Percentiles rank a stretch among this genome's conserved stretches.
These are phyloP conservation scores for Eragrostis nindensis DNA, from an alignment of 176 grass and related monocot genomes.

Conservation along the genomic window DNA sequence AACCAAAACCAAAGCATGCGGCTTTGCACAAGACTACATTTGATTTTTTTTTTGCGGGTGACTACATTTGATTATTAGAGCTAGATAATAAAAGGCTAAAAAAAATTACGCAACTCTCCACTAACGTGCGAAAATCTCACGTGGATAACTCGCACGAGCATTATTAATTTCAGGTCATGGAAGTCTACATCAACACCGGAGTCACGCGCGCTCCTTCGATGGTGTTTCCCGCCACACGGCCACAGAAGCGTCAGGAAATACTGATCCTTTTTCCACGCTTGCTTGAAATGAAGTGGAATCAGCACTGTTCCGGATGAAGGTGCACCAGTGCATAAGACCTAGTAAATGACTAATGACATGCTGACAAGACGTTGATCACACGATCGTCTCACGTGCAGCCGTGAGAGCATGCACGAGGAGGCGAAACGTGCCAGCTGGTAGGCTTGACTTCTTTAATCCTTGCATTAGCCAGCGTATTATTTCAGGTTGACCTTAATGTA, in stretches of 20 bases:
- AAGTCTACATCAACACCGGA: neutral
- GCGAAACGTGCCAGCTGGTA: slow-evolving; percentile 14
- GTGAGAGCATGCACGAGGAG: neutral
- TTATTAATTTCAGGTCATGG: neutral
- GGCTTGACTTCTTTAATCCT: neutral
- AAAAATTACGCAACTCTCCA: neutral
- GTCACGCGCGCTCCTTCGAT: neutral
- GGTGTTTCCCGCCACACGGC: too few relatives aligned
- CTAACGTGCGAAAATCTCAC: neutral
- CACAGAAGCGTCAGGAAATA: neutral
- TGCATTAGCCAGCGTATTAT: neutral
- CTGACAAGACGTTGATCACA: neutral
- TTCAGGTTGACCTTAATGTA: neutral
- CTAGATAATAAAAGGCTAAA: too few relatives aligned
- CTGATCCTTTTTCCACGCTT: neutral
- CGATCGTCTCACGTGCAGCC: neutral
- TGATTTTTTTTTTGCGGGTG: neutral
- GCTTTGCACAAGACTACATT: neutral
- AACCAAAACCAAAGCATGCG: neutral
- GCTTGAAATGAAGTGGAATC: neutral
- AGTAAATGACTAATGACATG: neutral
- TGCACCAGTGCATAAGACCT: neutral
- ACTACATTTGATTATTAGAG: too few relatives aligned
- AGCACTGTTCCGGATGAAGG: neutral
- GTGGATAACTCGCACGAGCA: neutral